Base-by-base conservation (phyloP, 371 early-diverging fungal genomes). In the Mucor irregularis region DNA sequence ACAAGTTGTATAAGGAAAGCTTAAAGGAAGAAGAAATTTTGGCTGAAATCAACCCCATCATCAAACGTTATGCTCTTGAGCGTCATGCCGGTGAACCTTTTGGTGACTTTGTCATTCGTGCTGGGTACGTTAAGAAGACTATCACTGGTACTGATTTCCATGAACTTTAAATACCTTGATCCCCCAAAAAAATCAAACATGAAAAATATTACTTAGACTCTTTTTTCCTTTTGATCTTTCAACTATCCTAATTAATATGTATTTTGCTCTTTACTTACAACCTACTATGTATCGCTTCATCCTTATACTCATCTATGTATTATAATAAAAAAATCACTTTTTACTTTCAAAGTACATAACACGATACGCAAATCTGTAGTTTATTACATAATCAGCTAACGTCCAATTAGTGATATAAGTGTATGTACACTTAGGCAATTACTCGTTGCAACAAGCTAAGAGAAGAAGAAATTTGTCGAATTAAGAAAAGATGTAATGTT, bases 51-150 rank as follows among this genome's bases (percentile, higher is more conserved):
- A 78, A 77, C 31, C 91, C 91, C 1, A 83, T 96, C 65, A 81
- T 96, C 67, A 87, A 86, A 67, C 84, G 87, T 26, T 96, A 88
- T 56, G 89, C 91, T 1, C 43, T 73, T 22, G 89, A 91, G 61
- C 76, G 92, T 37, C 62, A 67, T 34, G 73, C 77, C 3, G 92
- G 84, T 35, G 96, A 95, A 67, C 83, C 80, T 58, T 96, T 96
- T 79, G 96, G 96, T 52, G 96, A 96, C 74, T 96, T 89, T 85
- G 90, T 90, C 51, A 91, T 94, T 64, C 85, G 96, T 66, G 87
- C 82, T 42, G 91, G 90, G 14, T 85, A 90, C 55, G 84, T 96
- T 56, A 92, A 94, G 81, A 87, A 80, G 52, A 91, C 90, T 16
- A 74, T 78, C 60, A 78, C 81, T 35, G 92, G 90, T 58, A 81